Evolutionary conservation across 331 rosid species (phyloP).

Genomic region (Spiraea crenata): DNA sequence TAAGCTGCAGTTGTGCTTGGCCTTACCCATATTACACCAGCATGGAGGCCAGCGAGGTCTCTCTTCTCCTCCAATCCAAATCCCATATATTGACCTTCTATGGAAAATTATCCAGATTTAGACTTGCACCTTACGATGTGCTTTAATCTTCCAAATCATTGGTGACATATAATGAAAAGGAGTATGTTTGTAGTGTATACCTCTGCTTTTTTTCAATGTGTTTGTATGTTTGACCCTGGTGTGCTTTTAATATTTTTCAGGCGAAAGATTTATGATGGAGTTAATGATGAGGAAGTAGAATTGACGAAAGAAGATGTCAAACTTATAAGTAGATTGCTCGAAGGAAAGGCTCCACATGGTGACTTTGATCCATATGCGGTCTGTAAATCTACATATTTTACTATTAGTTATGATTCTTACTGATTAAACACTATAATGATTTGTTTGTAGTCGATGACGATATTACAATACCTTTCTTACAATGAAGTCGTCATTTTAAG

Average conservation of each 20-base stretch:
- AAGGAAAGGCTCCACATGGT: conserved; percentile 75
- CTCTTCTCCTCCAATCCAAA: not conserved
- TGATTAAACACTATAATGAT: not conserved
- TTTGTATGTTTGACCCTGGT: conserved; percentile 4
- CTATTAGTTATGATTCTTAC: too few relatives aligned
- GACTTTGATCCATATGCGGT: conserved; percentile 86
- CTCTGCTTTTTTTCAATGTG: conserved; percentile 12
- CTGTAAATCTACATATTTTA: conserved; percentile 16
- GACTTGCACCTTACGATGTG: too few relatives aligned
- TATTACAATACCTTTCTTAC: not conserved
- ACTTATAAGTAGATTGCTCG: conserved; percentile 54
- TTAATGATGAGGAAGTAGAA: conserved; percentile 78
- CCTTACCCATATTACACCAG: not conserved
- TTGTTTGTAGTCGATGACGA: not conserved
- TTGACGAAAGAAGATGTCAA: conserved; percentile 64
- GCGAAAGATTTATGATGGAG: conserved; percentile 76
- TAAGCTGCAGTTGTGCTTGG: not conserved
- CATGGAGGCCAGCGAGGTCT: not conserved
- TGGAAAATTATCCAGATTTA: too few relatives aligned
- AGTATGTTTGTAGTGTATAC: not conserved
- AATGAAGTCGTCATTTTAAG: conserved; percentile 10
- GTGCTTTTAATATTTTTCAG: conserved; percentile 35
- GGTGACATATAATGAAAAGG: too few relatives aligned
- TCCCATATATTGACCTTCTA: too few relatives aligned
- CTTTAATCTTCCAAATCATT: too few relatives aligned